A percentile compares a stretch with the other conserved stretches of the same genome.
These are phyloP conservation scores for Mortierella sp. DNA, from an alignment of 371 early-diverging fungal species.

Conservation along the genomic window DNA sequence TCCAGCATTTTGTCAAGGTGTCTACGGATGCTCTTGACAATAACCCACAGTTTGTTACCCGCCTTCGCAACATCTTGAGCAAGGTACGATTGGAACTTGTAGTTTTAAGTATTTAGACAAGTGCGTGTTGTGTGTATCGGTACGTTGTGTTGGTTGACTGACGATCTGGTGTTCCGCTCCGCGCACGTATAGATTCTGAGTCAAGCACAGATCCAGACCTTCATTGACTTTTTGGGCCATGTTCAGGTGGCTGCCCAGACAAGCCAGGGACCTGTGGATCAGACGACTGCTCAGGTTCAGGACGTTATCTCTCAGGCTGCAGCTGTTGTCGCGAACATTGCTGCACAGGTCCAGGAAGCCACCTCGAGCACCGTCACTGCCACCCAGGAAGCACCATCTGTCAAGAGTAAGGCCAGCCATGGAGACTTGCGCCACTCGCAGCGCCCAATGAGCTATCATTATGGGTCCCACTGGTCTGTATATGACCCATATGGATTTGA, in stretches of 20 bases:
- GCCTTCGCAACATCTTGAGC: slow-evolving; percentile 35
- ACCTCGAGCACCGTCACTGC: neutral
- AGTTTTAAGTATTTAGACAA: neutral
- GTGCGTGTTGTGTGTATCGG: neutral
- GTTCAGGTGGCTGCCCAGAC: slow-evolving; percentile 31
- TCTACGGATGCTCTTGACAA: slow-evolving; percentile 42
- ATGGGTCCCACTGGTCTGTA: too few relatives aligned
- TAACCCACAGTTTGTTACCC: slow-evolving; percentile 39
- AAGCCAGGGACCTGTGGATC: slow-evolving; percentile 24
- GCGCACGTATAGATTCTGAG: slow-evolving; percentile 21
- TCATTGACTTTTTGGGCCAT: slow-evolving; percentile 20
- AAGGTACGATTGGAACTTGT: slow-evolving; percentile 20
- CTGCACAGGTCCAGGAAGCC: slow-evolving; percentile 10
- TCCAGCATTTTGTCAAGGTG: slow-evolving; percentile 37
- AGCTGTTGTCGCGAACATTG: too few relatives aligned
- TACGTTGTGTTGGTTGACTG: neutral
- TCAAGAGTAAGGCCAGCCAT: slow-evolving; percentile 1
- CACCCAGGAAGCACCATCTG: slow-evolving; percentile 8
- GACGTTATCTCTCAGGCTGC: slow-evolving; percentile 19
- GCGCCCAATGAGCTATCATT: too few relatives aligned
- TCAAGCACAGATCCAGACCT: slow-evolving; percentile 43
- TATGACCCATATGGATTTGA: too few relatives aligned
- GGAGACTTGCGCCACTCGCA: too few relatives aligned
- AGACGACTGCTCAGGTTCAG: slow-evolving; percentile 22
- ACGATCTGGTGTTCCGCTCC: too few relatives aligned